Base-by-base conservation (phyloP, 345 rosid genomes). In the Hibiscus mutabilis region DNA sequence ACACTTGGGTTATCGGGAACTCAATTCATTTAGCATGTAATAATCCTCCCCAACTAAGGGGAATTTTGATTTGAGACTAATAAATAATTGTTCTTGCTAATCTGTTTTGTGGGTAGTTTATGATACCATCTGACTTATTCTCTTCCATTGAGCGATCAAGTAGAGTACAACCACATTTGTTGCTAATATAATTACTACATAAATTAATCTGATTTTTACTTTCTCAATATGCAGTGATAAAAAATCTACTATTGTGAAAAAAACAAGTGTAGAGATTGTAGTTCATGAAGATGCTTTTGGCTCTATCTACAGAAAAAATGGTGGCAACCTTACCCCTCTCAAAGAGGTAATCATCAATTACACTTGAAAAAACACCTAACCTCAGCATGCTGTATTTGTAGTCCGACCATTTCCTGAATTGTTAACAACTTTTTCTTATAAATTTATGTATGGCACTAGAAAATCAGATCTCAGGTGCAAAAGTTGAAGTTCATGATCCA, bases 401-500 rank as follows among this genome's bases (percentile, higher is more conserved):
- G 55, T 65, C 29, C 2, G 33, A 25, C 21, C 29, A 56, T 51
- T 14, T 56, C 33, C 40, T 57, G 13, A 71, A 18, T 47, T 31
- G 11, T 33, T 7, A 2, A 12, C 2, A 12, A 46, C 3, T 11
- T 35, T 52, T 59, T 31, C 44, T 60, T 42, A 56, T 67, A 6
- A 49, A 66, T 70, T 67, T 35, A 24, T n/a, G 7, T 27, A 18
- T 76, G 70, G 40, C 64, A 18, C 46, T 49, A 1, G 40, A 25
- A 73, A 78, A 68, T 62, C 79, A 85, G 92, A 80, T 82, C 70
- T 85, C 91, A 85, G 96, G 91, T 58, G 92, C 92, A 35, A 82
- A 44, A 73, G 82, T 81, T 27, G 74, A 78, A 63, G 82, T 86
- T n/a, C 80, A 70, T 4, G 84, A 86, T 79, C 76, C 85, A 69